A percentile compares a stretch with the other conserved stretches of the same genome.
phyloP scores from a whole-genome alignment of 805 yeast species.

The Ascoidea asiatica region DNA sequence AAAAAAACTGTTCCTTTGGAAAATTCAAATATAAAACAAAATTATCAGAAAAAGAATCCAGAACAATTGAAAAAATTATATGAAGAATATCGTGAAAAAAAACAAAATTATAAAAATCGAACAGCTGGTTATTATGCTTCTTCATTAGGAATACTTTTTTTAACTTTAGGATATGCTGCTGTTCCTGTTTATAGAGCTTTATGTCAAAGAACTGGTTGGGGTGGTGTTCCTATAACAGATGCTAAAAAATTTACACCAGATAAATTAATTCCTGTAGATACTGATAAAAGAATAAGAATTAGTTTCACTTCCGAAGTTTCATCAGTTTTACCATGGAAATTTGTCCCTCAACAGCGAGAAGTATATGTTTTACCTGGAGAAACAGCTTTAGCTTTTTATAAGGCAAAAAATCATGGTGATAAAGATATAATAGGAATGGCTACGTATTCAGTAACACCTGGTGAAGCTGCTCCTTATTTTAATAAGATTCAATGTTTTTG shows the following conservation, averaged over 20 bases:
- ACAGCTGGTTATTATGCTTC: constrained; percentile 8
- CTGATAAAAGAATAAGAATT: constrained; percentile 69
- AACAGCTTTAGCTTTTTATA: constrained; percentile 91
- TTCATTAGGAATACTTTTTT: constrained; percentile 30
- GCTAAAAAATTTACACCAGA: constrained; percentile 69
- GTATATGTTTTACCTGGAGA: constrained; percentile 93
- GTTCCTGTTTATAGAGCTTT: constrained; percentile 87
- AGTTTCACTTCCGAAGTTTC: constrained; percentile 88
- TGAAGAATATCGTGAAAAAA: not conserved
- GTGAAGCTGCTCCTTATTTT: constrained; percentile 91
- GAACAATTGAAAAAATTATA: too few species aligned
- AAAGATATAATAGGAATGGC: constrained; percentile 98
- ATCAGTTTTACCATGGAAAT: constrained; percentile 85
- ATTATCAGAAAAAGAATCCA: not conserved
- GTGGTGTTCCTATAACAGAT: constrained; percentile 91
- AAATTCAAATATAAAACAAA: not conserved
- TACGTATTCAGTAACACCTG: constrained; percentile 92
- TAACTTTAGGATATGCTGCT: constrained; percentile 75
- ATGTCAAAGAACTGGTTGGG: constrained; percentile 93
- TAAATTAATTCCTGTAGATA: constrained; percentile 76
- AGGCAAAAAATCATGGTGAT: constrained; percentile 74
- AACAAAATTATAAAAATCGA: constrained; percentile 2
- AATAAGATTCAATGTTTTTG: constrained; percentile 97
- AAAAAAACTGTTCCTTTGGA: too few species aligned
- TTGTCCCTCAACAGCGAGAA: constrained; percentile 87